Evolutionary conservation across 2,329 filamentous ascomycete species (phyloP).

Genomic region (Botrytis medusae): DNA sequence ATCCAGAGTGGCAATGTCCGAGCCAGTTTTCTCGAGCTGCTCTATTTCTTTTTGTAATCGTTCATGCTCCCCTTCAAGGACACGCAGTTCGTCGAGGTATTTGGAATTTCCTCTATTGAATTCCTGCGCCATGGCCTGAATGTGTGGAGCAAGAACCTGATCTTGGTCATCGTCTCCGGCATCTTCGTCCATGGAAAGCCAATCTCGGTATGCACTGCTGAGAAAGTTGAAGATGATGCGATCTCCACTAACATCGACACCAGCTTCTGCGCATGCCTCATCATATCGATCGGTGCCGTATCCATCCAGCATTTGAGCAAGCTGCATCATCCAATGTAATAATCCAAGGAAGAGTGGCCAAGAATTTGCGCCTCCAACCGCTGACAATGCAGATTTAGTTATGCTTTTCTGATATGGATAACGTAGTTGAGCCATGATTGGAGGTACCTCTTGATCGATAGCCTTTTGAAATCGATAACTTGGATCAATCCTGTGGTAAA

Average conservation of each 20-base stretch:
- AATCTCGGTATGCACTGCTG: conserved; percentile 86
- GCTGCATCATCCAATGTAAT: conserved; percentile 98
- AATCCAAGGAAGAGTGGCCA: conserved; percentile 94
- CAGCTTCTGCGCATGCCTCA: conserved; percentile 83
- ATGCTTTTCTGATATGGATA: conserved; percentile 96
- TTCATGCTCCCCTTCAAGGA: conserved; percentile 83
- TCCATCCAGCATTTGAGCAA: conserved; percentile 88
- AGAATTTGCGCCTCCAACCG: conserved; percentile 86
- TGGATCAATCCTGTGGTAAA: conserved; percentile 94
- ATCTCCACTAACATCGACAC: conserved; percentile 83
- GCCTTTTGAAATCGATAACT: conserved; percentile 90
- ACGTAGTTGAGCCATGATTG: conserved; percentile 86
- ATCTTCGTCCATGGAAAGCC: conserved; percentile 89
- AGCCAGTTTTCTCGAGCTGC: conserved; percentile 81
- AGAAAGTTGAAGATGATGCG: conserved; percentile 94
- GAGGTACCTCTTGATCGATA: conserved; percentile 92
- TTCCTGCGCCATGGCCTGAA: conserved; percentile 81
- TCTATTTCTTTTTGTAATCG: conserved; percentile 82
- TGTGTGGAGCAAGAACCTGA: conserved; percentile 75
- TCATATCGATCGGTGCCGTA: conserved; percentile 80
- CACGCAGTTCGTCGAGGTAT: conserved; percentile 79
- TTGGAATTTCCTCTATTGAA: conserved; percentile 84
- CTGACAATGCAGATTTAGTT: conserved; percentile 91
- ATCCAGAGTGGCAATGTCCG: conserved; percentile 79
- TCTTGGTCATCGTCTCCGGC: conserved; percentile 82